Conservation (phyloP, 2,329 filamentous ascomycete species). For the Peltaster fructicola region DNA sequence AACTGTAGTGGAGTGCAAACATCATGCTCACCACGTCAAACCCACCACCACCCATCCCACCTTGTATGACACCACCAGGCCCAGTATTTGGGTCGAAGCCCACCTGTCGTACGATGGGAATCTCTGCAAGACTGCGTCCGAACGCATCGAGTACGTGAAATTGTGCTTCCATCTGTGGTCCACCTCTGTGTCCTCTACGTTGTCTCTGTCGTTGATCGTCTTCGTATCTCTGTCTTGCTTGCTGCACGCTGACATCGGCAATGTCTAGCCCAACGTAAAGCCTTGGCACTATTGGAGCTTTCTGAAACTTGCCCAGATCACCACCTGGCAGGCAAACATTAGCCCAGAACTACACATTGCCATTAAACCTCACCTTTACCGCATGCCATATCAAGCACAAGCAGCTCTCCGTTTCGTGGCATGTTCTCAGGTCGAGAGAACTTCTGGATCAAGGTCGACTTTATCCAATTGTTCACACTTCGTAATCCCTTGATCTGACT, state of each 20-base stretch:
- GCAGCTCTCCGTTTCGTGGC: conserved; percentile 42
- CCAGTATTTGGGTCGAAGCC: conserved; percentile 63
- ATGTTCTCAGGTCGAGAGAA: conserved; percentile 45
- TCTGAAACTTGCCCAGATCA: conserved; percentile 89
- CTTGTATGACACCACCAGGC: conserved; percentile 42
- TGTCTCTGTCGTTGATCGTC: conserved; percentile 48
- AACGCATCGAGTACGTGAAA: conserved; percentile 91
- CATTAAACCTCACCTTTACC: no score
- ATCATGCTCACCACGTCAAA: conserved; percentile 98
- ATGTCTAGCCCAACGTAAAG: conserved; percentile 91
- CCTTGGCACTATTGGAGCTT: conserved; percentile 75
- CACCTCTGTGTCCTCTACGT: conserved; percentile 25
- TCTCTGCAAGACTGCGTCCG: conserved; percentile 61
- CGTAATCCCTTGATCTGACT: conserved; percentile 88
- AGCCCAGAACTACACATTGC: no score
- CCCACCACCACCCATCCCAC: conserved; percentile 50
- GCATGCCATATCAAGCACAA: conserved; percentile 86
- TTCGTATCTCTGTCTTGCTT: conserved; percentile 69
- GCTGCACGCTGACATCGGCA: conserved; percentile 77
- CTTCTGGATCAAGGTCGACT: conserved; percentile 92
- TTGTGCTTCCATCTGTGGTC: conserved; percentile 48
- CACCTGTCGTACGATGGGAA: conserved; percentile 67
- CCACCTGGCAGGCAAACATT: no score
- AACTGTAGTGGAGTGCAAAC: conserved; percentile 99
- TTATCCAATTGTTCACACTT: conserved; percentile 98